A percentile compares a stretch with the other conserved stretches of the same genome.
These are phyloP conservation scores for Volutella citrinella DNA, from an alignment of 2,329 filamentous ascomycete species.

Conservation along the genomic window DNA sequence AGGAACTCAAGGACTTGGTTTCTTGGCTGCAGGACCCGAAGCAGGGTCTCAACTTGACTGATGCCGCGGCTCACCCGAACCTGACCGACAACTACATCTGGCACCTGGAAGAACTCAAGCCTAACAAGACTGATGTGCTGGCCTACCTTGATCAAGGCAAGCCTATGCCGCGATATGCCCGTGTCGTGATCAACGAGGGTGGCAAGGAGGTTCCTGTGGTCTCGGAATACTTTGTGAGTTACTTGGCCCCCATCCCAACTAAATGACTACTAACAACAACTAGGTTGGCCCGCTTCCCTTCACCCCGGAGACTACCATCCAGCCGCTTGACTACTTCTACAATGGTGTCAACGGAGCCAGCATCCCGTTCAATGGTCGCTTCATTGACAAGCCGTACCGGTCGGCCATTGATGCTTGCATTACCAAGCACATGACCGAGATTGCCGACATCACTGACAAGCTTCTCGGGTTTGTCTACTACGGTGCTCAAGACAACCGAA, in stretches of 20 bases:
- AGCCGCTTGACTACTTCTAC: constrained; percentile 14
- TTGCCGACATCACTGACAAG: constrained; percentile 12
- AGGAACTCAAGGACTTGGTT: constrained; percentile 2
- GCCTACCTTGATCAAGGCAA: constrained; percentile 38
- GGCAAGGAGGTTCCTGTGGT: constrained; percentile 9
- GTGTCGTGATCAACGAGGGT: constrained; percentile 15
- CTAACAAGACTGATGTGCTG: constrained; percentile 70
- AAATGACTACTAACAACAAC: background rate
- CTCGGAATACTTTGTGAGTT: constrained; percentile 14
- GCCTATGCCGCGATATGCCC: constrained; percentile 9
- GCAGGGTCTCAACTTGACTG: constrained; percentile 15
- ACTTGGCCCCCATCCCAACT: background rate
- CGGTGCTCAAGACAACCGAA: constrained; percentile 6
- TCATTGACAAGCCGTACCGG: constrained; percentile 9
- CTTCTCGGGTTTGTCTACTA: constrained; percentile 11
- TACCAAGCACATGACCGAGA: constrained; percentile 13
- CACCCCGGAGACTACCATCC: constrained; percentile 7
- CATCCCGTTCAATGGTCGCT: constrained; percentile 14
- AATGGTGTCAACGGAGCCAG: constrained; percentile 14
- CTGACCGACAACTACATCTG: constrained; percentile 16
- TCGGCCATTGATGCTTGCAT: constrained; percentile 10
- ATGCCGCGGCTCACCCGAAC: constrained; percentile 7
- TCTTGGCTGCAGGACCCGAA: constrained; percentile 4
- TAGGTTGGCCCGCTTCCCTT: constrained; percentile 16
- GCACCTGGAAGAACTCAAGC: constrained; percentile 25